Conservation (phyloP, 2,329 filamentous ascomycete species). For the Hypoxylon sp. region DNA sequence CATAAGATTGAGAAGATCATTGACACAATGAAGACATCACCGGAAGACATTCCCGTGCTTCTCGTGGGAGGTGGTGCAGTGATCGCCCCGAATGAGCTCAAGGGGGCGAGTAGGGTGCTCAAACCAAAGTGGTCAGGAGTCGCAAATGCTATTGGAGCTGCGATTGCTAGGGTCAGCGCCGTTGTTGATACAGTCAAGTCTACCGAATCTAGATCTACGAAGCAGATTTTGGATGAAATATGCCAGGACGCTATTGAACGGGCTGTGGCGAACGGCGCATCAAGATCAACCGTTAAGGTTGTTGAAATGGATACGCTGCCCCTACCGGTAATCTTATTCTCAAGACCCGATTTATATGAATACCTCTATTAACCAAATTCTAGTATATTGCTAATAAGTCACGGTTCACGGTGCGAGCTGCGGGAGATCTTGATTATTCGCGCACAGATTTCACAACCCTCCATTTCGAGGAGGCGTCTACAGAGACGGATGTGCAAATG, state of each 20-base stretch:
- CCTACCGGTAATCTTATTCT: constrained; percentile 59
- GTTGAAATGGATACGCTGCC: constrained; percentile 70
- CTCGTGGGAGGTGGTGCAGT: constrained; percentile 76
- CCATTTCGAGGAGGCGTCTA: constrained; percentile 29
- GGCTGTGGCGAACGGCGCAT: constrained; percentile 63
- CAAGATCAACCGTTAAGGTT: constrained; percentile 61
- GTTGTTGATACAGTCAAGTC: constrained; percentile 67
- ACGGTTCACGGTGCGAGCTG: constrained; percentile 71
- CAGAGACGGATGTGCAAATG: constrained; percentile 39
- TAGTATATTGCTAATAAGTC: constrained; percentile 68
- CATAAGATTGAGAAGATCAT: constrained; percentile 58
- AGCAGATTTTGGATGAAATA: constrained; percentile 59
- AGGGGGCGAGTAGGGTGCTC: constrained; percentile 69
- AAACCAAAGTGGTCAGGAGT: constrained; percentile 71
- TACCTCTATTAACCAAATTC: constrained; percentile 3
- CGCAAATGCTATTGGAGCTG: constrained; percentile 76
- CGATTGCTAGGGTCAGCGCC: constrained; percentile 72
- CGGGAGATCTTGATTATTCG: constrained; percentile 69
- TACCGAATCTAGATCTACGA: constrained; percentile 59
- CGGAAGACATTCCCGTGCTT: constrained; percentile 71
- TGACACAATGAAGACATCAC: constrained; percentile 75
- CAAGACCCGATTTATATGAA: neutral
- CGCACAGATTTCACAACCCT: constrained; percentile 50
- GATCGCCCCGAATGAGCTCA: constrained; percentile 68
- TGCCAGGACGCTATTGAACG: constrained; percentile 61